phyloP scores from a whole-genome alignment of 2,329 filamentous ascomycete species.

The Trematosphaeria pertusa region DNA sequence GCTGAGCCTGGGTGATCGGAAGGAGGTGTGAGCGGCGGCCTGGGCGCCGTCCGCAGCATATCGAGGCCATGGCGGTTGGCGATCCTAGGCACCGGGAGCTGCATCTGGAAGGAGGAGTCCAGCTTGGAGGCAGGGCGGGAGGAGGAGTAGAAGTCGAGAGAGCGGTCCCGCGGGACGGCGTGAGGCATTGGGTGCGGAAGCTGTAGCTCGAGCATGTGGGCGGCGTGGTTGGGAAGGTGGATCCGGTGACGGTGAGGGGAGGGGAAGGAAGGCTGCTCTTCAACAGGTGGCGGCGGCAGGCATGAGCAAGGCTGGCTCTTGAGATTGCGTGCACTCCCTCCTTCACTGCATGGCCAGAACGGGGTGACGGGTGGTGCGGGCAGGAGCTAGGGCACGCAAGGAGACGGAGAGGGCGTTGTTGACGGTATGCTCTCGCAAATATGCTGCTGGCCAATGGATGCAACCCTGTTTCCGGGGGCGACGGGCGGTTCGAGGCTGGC shows the following conservation, averaged over 20 bases:
- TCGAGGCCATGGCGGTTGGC: conserved; percentile 30
- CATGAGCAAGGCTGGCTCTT: too few species aligned
- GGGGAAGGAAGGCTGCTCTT: conserved; percentile 15
- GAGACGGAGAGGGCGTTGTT: conserved; percentile 31
- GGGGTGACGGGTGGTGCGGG: conserved; percentile 8
- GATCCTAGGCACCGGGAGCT: conserved; percentile 36
- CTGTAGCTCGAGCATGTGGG: conserved; percentile 51
- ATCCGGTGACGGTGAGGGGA: conserved; percentile 14
- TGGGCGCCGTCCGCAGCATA: conserved; percentile 24
- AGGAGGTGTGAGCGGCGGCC: conserved; percentile 43
- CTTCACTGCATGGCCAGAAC: conserved; percentile 31
- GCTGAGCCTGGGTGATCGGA: conserved; percentile 38
- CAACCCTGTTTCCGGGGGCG: conserved; percentile 34
- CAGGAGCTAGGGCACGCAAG: conserved; percentile 37
- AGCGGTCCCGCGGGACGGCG: conserved; percentile 44
- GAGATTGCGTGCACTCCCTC: background rate
- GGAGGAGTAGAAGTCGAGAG: conserved; percentile 43
- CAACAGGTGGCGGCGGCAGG: conserved; percentile 1
- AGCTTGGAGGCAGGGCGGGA: conserved; percentile 32
- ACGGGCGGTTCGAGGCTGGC: conserved; percentile 21
- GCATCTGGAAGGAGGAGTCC: conserved; percentile 38
- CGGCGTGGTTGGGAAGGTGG: conserved; percentile 18
- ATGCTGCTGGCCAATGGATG: conserved; percentile 38
- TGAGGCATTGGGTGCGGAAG: conserved; percentile 50
- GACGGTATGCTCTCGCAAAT: conserved; percentile 40